Evolutionary conservation across 2,329 filamentous ascomycete genomes (phyloP), one percentile per base, ranked within the genome.

Genomic region (Colletotrichum chrysophilum): DNA sequence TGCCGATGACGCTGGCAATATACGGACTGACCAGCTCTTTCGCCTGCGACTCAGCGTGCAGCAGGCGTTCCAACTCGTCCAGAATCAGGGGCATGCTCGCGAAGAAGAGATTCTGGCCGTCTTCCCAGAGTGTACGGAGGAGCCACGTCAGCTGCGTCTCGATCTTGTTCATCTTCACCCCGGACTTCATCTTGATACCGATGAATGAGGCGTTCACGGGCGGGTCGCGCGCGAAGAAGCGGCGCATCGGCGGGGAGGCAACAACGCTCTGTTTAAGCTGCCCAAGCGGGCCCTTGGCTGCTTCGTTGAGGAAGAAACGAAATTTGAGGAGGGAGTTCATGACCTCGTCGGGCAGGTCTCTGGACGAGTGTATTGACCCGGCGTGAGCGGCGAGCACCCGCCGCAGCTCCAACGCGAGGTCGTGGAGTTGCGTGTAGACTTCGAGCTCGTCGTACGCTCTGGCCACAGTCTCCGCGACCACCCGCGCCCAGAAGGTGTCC

Each of bases 11-110:
- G 0, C 68, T 71, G 4, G 82, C 82, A 1, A 88, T 76, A 12
- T 77, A 81, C 0, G 82, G 48, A 0, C 88, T 87, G 0, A 89
- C 74, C 6, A 88, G 76, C 2, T 81, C 80, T 18, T 81, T 79
- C 1, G 83, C 84, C 7, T 80, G 74, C 1, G 81, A 77, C 13
- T 89, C 85, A 2, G 80, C 76, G 66, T 86, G 76, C 3, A 89
- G 71, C 6, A 89, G 80, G 9, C 86, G 85, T 34, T 88, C 87
- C 3, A 91, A 79, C 78, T 90, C 88, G 73, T 91, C 89, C 7
- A 89, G 75, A 2, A 87, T 30, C 7, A 79, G 78, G 3, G 84
- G 80, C 52, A 88, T 73, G 4, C 84, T 77, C 10, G 73, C 68
- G 3, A 87, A 61, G 62, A 84, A 82, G 1, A 86, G 77, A 4